These are phyloP conservation scores for Phaseolus lunatus DNA, from an alignment of 306 rosid species.

Conservation along the genomic window DNA sequence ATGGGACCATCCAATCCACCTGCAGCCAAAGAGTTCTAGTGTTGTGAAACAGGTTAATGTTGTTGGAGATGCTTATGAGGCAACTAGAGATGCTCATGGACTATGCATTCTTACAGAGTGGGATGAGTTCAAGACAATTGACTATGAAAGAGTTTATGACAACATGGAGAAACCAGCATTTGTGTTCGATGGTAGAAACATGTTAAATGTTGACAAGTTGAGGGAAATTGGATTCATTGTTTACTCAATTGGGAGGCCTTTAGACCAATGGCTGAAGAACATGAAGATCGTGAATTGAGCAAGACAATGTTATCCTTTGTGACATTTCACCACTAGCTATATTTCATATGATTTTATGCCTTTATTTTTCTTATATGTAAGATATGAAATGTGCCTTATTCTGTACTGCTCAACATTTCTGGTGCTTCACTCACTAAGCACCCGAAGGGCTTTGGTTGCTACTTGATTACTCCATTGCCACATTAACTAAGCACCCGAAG, in stretches of 20 bases:
- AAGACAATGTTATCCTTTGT: not conserved
- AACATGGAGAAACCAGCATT: constrained; percentile 85
- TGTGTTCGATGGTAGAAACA: constrained; percentile 81
- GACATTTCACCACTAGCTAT: not conserved
- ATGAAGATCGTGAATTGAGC: constrained; percentile 21
- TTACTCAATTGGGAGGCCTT: constrained; percentile 80
- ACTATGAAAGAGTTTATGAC: constrained; percentile 66
- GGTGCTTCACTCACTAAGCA: not conserved
- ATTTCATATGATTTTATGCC: constrained; percentile 3
- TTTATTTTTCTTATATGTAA: not conserved
- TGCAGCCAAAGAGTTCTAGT: constrained; percentile 53
- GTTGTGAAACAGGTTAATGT: constrained; percentile 58
- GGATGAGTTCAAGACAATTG: constrained; percentile 82
- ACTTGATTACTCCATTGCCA: not conserved
- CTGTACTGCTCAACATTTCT: not conserved
- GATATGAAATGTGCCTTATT: constrained; percentile 6
- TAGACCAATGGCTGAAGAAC: constrained; percentile 69
- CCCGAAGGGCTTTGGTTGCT: not conserved
- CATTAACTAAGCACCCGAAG: not conserved
- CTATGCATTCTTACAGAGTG: constrained; percentile 88
- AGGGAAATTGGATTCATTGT: constrained; percentile 79
- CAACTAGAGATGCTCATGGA: constrained; percentile 76
- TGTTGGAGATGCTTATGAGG: constrained; percentile 70
- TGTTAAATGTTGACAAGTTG: constrained; percentile 65
- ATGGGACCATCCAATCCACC: constrained; percentile 72